Evolutionary conservation across 2,329 filamentous ascomycete species (phyloP), one percentile per base, ranked within the genome.

Genomic region (Xylariaceae sp.): DNA sequence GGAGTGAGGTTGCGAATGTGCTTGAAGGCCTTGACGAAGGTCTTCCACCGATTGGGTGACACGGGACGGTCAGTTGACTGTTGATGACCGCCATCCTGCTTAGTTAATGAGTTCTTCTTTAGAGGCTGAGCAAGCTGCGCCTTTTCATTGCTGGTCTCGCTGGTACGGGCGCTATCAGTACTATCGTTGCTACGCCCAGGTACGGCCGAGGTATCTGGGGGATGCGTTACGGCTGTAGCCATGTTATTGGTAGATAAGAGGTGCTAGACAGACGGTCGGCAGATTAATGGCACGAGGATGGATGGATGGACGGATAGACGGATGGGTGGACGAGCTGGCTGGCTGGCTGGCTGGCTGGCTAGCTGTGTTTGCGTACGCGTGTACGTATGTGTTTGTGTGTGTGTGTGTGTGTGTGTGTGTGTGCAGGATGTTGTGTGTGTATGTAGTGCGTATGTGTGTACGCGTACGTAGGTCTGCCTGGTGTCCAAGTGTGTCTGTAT

Each of bases 1-100:
- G 78, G 75, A 0, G 73, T 78, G 49, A 83, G 70, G 61, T 79
- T 73, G 56, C 73, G 72, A 42, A 83, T 73, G 64, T 80, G 78
- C 59, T 76, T 77, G 71, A 81, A 81, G 3, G 80, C 75, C 48
- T 71, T 72, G 68, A 77, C 72, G 56, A 83, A 81, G 1, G 76
- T 81, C 70, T 77, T 80, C 67, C 77, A 73, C 40, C 80, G 75
- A 59, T 79, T 79, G 3, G 79, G 72, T 2, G 75, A 76, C 7
- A 74, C 78, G 1, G 79, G 74, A 18, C 77, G 77, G 60, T 79
- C 75, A 12, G 76, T 66, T 40, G 44, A 18, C 52, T 60, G 16
- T 56, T 57, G 4, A 45, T 61, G 29, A 26, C 56, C 60, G 49
- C 50, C 52, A 16, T 19, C 47, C 12, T 47, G 50, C 32, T 57